Evolutionary conservation across 2,329 filamentous ascomycete genomes (phyloP).

Genomic region (Claviceps sp.): DNA sequence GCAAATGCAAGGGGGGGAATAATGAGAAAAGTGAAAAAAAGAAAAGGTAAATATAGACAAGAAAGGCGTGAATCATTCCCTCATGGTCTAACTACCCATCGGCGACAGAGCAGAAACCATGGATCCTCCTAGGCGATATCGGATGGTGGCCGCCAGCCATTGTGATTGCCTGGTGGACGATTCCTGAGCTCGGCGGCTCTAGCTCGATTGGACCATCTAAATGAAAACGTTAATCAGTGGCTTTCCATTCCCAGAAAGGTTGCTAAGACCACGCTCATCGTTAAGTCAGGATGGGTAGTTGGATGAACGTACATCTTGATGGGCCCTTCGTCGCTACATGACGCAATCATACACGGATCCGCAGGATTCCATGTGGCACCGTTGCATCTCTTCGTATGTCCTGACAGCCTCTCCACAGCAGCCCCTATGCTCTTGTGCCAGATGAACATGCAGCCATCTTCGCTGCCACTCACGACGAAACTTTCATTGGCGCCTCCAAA

Average conservation of each 20-base stretch:
- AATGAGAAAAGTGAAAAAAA: neutral
- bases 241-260: too few relatives aligned
- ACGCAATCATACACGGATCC: conserved; percentile 74
- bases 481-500: conserved; percentile 88
- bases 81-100: neutral
- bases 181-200: conserved; percentile 10
- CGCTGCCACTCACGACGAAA: conserved; percentile 83
- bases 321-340: conserved; percentile 74
- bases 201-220: conserved; percentile 10
- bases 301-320: conserved; percentile 64
- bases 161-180: conserved; percentile 5
- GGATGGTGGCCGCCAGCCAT: conserved; percentile 9
- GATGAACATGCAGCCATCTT: conserved; percentile 66
- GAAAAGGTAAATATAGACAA: neutral
- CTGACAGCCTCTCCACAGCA: conserved; percentile 62
- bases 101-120: neutral
- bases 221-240: neutral
- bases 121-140: conserved; percentile 6
- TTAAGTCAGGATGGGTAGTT: neutral
- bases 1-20: neutral
- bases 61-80: neutral
- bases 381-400: conserved; percentile 66
- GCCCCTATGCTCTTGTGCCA: conserved; percentile 80
- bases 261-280: too few relatives aligned
- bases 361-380: conserved; percentile 79